These are phyloP conservation scores for Alternaria triticimaculans DNA, from an alignment of 2,329 filamentous ascomycete species.

Conservation along the genomic window DNA sequence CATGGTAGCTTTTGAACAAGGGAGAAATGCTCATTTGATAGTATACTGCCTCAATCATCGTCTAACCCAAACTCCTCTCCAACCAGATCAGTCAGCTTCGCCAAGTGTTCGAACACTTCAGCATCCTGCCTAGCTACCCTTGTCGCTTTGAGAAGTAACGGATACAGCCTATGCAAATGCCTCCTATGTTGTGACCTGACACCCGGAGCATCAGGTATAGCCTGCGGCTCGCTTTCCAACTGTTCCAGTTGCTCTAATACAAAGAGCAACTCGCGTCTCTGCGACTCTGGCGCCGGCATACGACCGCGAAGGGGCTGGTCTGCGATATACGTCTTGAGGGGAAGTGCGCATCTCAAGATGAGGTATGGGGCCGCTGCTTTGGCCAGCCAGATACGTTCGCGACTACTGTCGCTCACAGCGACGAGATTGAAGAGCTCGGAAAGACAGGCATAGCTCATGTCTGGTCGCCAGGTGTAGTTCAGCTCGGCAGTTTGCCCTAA, in stretches of 20 bases:
- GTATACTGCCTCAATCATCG: constrained; percentile 18
- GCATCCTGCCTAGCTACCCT: constrained; percentile 68
- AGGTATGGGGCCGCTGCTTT: constrained; percentile 80
- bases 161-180: constrained; percentile 82
- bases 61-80: constrained; percentile 46
- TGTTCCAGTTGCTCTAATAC: constrained; percentile 71
- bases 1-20: neutral
- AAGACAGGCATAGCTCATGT: constrained; percentile 81
- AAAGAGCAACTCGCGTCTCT: constrained; percentile 78
- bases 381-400: constrained; percentile 67
- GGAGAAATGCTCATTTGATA: neutral
- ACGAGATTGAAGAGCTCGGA: constrained; percentile 71
- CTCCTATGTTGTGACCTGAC: constrained; percentile 58
- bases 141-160: constrained; percentile 71
- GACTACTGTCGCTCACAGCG: constrained; percentile 55
- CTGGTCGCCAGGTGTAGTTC: constrained; percentile 67
- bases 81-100: constrained; percentile 50
- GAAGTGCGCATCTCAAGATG: constrained; percentile 79
- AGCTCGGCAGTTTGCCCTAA: constrained; percentile 76
- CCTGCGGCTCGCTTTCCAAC: constrained; percentile 72
- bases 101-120: constrained; percentile 59
- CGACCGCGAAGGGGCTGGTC: constrained; percentile 87
- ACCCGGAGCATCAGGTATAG: constrained; percentile 63
- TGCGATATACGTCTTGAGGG: constrained; percentile 83
- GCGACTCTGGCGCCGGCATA: constrained; percentile 85